Conservation (phyloP, 768 basidiomycete genomes). For the Russula sp. region DNA sequence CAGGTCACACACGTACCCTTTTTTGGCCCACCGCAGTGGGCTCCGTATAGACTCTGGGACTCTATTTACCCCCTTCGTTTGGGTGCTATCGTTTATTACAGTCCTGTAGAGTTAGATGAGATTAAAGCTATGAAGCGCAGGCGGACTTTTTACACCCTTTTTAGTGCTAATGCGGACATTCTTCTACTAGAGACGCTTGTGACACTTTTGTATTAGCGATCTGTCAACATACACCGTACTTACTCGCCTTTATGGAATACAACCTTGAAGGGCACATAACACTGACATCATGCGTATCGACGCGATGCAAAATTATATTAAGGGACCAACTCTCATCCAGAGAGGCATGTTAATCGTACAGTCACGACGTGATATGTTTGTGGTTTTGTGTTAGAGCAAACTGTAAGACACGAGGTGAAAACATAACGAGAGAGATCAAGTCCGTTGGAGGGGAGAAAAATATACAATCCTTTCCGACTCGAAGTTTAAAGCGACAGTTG, state of each 20-base stretch:
- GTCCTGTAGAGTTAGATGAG: conserved; percentile 5
- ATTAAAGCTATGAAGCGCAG: neutral
- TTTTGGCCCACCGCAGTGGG: neutral
- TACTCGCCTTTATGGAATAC: neutral
- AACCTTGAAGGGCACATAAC: neutral
- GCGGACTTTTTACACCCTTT: neutral
- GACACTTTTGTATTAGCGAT: conserved; percentile 10
- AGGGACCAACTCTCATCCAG: neutral
- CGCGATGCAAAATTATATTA: neutral
- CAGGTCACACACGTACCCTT: neutral
- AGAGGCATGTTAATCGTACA: neutral
- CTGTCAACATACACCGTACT: neutral
- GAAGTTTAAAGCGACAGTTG: conserved; percentile 1
- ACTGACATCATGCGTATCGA: neutral
- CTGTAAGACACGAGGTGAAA: neutral
- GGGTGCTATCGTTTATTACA: neutral
- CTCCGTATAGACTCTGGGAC: neutral
- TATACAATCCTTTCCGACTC: neutral
- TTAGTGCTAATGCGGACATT: neutral
- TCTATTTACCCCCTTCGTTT: neutral
- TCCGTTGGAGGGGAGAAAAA: neutral
- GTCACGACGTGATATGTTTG: neutral
- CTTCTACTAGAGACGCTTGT: conserved; percentile 5
- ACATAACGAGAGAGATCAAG: neutral
- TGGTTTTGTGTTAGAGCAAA: neutral